Percentiles rank a stretch among this genome's conserved stretches.
Evolutionary conservation across 345 rosid genomes (phyloP).

Genomic region (Euphorbia pulcherrima): DNA sequence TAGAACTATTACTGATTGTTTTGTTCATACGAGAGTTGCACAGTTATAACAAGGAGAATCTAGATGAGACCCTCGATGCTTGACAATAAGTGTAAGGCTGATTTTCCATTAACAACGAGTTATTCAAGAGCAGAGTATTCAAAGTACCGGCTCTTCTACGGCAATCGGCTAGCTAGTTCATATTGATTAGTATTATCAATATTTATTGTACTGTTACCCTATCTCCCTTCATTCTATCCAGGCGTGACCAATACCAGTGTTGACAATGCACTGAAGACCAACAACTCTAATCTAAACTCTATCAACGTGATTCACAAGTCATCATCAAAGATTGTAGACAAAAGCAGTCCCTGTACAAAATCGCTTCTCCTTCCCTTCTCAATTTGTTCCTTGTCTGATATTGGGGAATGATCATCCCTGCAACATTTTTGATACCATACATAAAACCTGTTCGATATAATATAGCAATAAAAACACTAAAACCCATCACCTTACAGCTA

Average conservation of each 20-base stretch:
- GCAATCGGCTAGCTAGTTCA: constrained; percentile 1
- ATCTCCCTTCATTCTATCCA: not conserved
- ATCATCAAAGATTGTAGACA: constrained; percentile 51
- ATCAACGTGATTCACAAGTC: constrained; percentile 32
- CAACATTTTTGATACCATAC: constrained; percentile 5
- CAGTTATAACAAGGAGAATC: not conserved
- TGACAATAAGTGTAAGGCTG: not conserved
- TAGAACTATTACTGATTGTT: not conserved
- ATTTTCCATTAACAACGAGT: not conserved
- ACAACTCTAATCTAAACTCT: not conserved
- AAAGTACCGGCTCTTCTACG: constrained; percentile 2
- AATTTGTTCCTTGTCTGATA: constrained; percentile 42
- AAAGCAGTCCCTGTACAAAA: constrained; percentile 60
- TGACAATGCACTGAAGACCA: constrained; percentile 4
- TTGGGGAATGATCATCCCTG: constrained; percentile 37
- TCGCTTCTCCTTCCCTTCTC: constrained; percentile 63
- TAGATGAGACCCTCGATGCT: not conserved
- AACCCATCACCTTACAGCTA: not conserved
- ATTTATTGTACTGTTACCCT: constrained; percentile 11
- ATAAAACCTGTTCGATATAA: not conserved
- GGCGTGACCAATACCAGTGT: not conserved
- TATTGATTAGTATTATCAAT: constrained; percentile 12
- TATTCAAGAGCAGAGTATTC: not conserved
- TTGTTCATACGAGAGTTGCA: not conserved
- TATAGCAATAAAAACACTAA: not conserved